Base-by-base conservation (phyloP, 331 rosid species). In the Ulmus americana region DNA sequence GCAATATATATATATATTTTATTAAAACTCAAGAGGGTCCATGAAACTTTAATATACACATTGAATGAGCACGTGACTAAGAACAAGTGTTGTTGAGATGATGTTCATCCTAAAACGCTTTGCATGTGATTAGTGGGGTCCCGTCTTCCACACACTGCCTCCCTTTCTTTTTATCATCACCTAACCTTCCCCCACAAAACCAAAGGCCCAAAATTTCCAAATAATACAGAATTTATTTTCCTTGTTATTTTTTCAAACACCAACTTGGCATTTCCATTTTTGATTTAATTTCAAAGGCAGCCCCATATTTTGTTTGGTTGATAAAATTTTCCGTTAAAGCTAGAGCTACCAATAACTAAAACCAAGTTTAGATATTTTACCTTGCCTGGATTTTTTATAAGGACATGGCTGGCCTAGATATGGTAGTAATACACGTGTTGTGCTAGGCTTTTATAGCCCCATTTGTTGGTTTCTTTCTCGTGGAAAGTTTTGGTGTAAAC, bases 71-170 rank as follows among this genome's bases (percentile, higher is more conserved):
- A 88, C 90, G 96, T 86, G 96, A 88, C 50, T 40, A 45, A 55
- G 81, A 82, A 75, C 72, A 61, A 69, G 44, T 74, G 74, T 49
- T 67, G 79, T 67, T 70, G 78, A 70, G 53, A 63, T 58, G 62
- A 57, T 70, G 73, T 72, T 55, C 61, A 70, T 41, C 18, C 58
- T 49, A 8, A 79, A 79, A 81, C 77, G 84, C 86, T 59, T 80
- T 79, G 83, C 97, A 91, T 84, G 95, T 91, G 96, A 81, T 67
- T 55, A 48, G 72, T 82, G 80, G 90, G 81, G 81, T 75, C 96
- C 77, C 61, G 2, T 6, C 7, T 59, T 3, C 41, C 45, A 48
- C 67, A 28, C 47, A 6, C 46, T 1, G 7, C 10, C 20, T 15
- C 14, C 16, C n/a, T 61, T 18, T 18, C 13, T 39, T 61, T 45